Conservation (phyloP, 148 eudicot species). For the Cornus kousa region DNA sequence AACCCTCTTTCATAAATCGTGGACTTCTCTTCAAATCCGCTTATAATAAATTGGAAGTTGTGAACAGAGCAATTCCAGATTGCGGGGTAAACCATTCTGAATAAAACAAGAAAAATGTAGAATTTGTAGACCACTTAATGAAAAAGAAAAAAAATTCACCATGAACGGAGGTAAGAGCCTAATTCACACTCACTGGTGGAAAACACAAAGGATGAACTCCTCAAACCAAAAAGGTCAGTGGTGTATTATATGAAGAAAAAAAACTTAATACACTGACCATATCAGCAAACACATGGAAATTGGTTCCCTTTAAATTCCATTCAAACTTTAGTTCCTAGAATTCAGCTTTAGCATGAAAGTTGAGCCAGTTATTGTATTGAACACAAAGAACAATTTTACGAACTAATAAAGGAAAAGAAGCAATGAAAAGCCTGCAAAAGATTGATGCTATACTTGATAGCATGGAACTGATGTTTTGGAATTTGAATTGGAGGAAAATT, state of each 20-base stretch:
- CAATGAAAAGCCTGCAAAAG: too few species aligned
- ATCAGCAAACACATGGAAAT: neutral
- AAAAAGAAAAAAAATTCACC: neutral
- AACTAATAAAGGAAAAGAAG: too few species aligned
- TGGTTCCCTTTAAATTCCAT: neutral
- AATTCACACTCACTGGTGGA: neutral
- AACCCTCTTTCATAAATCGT: slow-evolving; percentile 1
- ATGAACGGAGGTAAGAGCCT: neutral
- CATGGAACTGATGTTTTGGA: too few species aligned
- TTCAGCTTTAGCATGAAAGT: neutral
- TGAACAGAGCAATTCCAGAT: neutral
- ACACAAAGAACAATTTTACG: too few species aligned
- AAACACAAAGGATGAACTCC: neutral
- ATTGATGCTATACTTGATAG: too few species aligned
- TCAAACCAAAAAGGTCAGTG: neutral
- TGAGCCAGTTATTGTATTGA: neutral
- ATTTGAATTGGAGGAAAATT: too few species aligned
- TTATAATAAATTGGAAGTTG: neutral
- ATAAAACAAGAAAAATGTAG: neutral
- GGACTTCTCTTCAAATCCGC: neutral
- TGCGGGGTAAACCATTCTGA: neutral
- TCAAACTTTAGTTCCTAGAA: neutral
- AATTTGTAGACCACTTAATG: neutral
- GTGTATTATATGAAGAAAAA: too few species aligned
- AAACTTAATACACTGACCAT: neutral